Base-by-base conservation (phyloP, 1,284 basidiomycete species). In the Cerioporus squamosus region DNA sequence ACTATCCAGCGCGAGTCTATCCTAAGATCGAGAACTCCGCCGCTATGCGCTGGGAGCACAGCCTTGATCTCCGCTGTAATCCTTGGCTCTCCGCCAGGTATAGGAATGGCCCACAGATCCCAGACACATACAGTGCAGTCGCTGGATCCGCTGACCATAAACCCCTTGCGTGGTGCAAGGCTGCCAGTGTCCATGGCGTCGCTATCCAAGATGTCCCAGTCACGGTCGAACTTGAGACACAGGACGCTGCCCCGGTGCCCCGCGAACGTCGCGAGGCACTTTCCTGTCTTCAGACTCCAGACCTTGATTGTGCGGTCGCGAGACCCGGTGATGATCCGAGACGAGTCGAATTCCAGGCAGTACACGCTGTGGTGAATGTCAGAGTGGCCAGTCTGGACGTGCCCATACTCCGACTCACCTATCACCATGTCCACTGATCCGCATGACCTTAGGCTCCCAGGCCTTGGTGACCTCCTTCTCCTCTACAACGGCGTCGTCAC, bases 61-160 rank as follows among this genome's bases (percentile, higher is more conserved):
- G 81, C 79, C 44, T 77, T 77, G 43, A 86, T 79, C 62, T 82
- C 78, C 7, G 82, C 86, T 24, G 73, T 75, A 51, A 79, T 67
- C 56, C 66, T 75, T 15, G 69, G 63, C 12, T 70, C 69, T 17
- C 56, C 66, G 2, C 64, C 64, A 47, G 69, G 68, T 14, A 53
- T 48, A 14, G 61, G 58, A 23, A 63, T 59, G 6, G 68, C 60
- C 24, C 66, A 72, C 57, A 93, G 68, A 60, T 90, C 83, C 94
- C 94, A 96, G 6, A 94, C 86, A 60, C 85, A 82, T 17, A 94
- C 84, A 0, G 85, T 84, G 57, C 83, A 84, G 72, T 96, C 94
- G 55, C 90, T 93, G 64, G 90, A 91, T 6, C 93, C 93, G 40
- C 87, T 91, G 54, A 95, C 87, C 83, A 96, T 84, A 65, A 90